phyloP scores from a whole-genome alignment of 495 filamentous ascomycete species.

The Neurospora discreta region DNA sequence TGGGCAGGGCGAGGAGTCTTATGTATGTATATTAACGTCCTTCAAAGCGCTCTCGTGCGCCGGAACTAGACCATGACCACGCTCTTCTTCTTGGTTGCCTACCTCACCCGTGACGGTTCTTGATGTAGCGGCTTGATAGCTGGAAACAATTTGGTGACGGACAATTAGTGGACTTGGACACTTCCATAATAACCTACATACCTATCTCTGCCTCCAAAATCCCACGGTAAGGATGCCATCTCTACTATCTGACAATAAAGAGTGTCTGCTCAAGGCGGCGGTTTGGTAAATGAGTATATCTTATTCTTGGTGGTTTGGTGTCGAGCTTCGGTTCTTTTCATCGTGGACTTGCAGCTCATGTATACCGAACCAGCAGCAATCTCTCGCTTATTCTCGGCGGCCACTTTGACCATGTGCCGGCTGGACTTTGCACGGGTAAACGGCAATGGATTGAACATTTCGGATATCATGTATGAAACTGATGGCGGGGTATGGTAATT shows the following conservation, averaged over 20 bases:
- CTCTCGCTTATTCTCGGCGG: neutral
- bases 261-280: neutral
- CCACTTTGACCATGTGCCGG: neutral
- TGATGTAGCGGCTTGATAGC: neutral
- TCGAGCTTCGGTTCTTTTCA: neutral
- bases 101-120: neutral
- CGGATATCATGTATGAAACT: neutral
- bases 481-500: neutral
- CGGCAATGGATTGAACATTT: neutral
- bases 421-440: neutral
- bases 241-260: neutral
- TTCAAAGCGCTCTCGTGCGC: neutral
- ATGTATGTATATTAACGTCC: conserved; percentile 15
- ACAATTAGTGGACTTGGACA: neutral
- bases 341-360: neutral
- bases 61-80: neutral
- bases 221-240: neutral
- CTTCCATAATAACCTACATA: neutral
- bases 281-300: neutral
- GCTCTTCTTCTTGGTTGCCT: neutral
- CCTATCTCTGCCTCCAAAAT: neutral
- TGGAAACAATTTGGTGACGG: neutral
- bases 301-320: neutral
- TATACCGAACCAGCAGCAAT: neutral
- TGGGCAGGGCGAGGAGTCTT: conserved; percentile 18